A percentile compares a stretch with the other conserved stretches of the same genome.
phyloP scores from a whole-genome alignment of 164 flowering plant genomes.

The Stephania japonica region DNA sequence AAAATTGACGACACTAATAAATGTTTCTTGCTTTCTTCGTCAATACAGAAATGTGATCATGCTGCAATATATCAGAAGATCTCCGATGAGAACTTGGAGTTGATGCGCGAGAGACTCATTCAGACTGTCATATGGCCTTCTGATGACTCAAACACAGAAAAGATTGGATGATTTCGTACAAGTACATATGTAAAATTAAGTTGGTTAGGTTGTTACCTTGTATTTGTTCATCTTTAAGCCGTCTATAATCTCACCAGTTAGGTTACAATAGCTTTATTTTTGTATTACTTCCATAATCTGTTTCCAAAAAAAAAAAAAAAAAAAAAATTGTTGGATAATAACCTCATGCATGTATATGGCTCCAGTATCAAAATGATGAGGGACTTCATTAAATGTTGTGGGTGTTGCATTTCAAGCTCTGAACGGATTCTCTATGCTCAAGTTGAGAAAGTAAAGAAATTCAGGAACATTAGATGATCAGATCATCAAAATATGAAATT shows the following conservation, averaged over 20 bases:
- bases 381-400: neutral
- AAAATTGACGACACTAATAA: neutral
- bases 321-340: neutral
- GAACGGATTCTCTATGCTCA: neutral
- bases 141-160: slow-evolving; percentile 44
- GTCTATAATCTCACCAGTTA: neutral
- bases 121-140: slow-evolving; percentile 47
- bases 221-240: neutral
- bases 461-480: neutral
- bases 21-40: slow-evolving; percentile 6
- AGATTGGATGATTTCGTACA: slow-evolving; percentile 39
- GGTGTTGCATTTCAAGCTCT: neutral
- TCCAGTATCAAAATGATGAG: neutral
- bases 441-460: neutral
- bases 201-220: neutral
- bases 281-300: slow-evolving; percentile 23
- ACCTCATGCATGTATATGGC: neutral
- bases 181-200: neutral
- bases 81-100: slow-evolving; percentile 80
- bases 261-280: slow-evolving; percentile 8
- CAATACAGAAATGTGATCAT: slow-evolving; percentile 34
- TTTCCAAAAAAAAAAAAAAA: slow-evolving; percentile 15
- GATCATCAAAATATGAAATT: neutral
- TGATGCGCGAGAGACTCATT: slow-evolving; percentile 91
- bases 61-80: slow-evolving; percentile 41